Conservation (phyloP, 1,139 yeast species). For the Insectozyma bohioensis region DNA sequence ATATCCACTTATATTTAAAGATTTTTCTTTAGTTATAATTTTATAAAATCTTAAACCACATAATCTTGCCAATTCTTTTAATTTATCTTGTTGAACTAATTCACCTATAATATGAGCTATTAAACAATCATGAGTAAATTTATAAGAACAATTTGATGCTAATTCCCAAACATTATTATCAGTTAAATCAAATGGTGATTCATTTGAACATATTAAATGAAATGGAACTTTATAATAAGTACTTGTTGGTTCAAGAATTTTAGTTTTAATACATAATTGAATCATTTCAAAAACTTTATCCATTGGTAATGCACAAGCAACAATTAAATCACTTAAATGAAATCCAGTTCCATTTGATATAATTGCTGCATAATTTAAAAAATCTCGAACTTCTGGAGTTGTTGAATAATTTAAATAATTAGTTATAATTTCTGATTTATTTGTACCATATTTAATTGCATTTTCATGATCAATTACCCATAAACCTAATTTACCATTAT, state of each 20-base stretch:
- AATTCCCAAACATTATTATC: slow-evolving; percentile 37
- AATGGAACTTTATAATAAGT: slow-evolving; percentile 52
- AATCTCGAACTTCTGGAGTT: slow-evolving; percentile 16
- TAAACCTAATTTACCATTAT: slow-evolving; percentile 4
- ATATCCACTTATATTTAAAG: slow-evolving; percentile 23
- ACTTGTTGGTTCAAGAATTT: slow-evolving; percentile 39
- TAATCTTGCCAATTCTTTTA: slow-evolving; percentile 33
- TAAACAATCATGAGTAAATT: slow-evolving; percentile 39
- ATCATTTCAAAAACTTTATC: slow-evolving; percentile 27
- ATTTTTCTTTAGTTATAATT: slow-evolving; percentile 19
- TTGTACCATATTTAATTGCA: slow-evolving; percentile 2
- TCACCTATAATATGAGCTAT: slow-evolving; percentile 26
- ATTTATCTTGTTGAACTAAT: slow-evolving; percentile 24
- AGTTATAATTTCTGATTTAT: slow-evolving; percentile 12
- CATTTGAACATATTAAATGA: slow-evolving; percentile 30
- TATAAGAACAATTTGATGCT: slow-evolving; percentile 32
- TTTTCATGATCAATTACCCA: slow-evolving; percentile 6
- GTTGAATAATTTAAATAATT: slow-evolving; percentile 17
- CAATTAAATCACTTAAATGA: slow-evolving; percentile 41
- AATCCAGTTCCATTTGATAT: slow-evolving; percentile 43
- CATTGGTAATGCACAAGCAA: slow-evolving; percentile 36
- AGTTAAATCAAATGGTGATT: slow-evolving; percentile 38
- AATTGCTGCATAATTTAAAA: slow-evolving; percentile 47
- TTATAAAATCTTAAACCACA: slow-evolving; percentile 46
- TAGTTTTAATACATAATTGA: slow-evolving; percentile 32